Conservation (phyloP, 2,329 filamentous ascomycete genomes). For the Cladosporium cucumerinum region DNA sequence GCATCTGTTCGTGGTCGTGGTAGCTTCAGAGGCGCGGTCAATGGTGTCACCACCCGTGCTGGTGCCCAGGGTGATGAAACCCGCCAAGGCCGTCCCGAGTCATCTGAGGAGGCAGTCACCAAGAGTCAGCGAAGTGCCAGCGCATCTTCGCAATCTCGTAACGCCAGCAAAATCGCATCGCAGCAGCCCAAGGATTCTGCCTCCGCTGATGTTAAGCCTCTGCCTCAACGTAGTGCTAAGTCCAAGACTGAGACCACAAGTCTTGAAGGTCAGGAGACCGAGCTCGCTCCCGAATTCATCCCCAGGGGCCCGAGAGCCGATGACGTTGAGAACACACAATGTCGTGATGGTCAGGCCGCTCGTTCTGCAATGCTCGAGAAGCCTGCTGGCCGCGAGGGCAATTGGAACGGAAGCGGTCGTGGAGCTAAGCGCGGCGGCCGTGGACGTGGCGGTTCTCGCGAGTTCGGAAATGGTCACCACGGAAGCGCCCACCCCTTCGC, state of each 20-base stretch:
- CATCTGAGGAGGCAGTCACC: neutral
- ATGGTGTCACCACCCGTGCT: conserved; percentile 21
- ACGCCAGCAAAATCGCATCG: neutral
- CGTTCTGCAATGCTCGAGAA: conserved; percentile 19
- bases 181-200: conserved; percentile 4
- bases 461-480: conserved; percentile 32
- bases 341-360: conserved; percentile 20
- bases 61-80: conserved; percentile 4
- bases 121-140: conserved; percentile 12
- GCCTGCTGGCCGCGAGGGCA: conserved; percentile 19
- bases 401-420: conserved; percentile 26
- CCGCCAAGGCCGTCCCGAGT: conserved; percentile 6
- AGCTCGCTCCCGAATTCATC: conserved; percentile 3
- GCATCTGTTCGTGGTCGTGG: conserved; percentile 47
- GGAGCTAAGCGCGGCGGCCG: conserved; percentile 32
- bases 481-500: conserved; percentile 19
- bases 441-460: conserved; percentile 33
- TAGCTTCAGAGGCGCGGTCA: conserved; percentile 34
- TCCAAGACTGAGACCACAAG: neutral
- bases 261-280: neutral
- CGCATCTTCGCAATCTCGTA: conserved; percentile 10
- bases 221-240: conserved; percentile 5
- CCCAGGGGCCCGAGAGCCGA: conserved; percentile 7
- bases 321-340: neutral
- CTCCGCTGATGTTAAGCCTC: neutral